Percentiles rank a stretch among this genome's conserved stretches.
Conservation (phyloP, 805 yeast species). For the Metschnikowia kunwiensis region DNA sequence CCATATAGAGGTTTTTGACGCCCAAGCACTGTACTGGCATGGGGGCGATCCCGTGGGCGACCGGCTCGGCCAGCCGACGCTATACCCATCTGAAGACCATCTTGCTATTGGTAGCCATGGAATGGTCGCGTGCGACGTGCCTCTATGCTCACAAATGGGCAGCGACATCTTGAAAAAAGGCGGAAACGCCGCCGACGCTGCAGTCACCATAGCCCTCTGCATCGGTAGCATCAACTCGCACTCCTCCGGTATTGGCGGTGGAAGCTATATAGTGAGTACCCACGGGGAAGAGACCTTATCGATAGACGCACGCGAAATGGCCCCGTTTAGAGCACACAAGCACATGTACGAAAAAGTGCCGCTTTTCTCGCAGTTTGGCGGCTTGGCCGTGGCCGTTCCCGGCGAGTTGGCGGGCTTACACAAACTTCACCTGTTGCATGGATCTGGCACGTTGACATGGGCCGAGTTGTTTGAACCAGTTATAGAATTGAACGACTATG, state of each 20-base stretch:
- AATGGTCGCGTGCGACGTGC: slow-evolving; percentile 68
- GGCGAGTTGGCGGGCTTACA: slow-evolving; percentile 89
- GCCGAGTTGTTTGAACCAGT: slow-evolving; percentile 71
- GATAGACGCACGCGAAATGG: slow-evolving; percentile 86
- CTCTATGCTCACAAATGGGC: slow-evolving; percentile 62
- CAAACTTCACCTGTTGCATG: slow-evolving; percentile 54
- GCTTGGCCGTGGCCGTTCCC: slow-evolving; percentile 84
- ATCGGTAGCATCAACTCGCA: slow-evolving; percentile 80
- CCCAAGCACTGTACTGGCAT: not conserved
- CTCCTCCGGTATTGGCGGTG: slow-evolving; percentile 92
- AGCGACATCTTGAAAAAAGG: slow-evolving; percentile 48
- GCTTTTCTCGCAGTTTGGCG: slow-evolving; percentile 64
- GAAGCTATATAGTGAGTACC: slow-evolving; percentile 60
- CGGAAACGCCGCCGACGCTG: slow-evolving; percentile 93
- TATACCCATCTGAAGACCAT: slow-evolving; percentile 40
- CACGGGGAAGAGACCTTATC: slow-evolving; percentile 45
- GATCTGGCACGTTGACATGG: slow-evolving; percentile 75
- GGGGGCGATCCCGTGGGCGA: slow-evolving; percentile 19
- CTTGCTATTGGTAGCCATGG: slow-evolving; percentile 45
- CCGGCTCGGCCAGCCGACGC: slow-evolving; percentile 34
- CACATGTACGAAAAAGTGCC: slow-evolving; percentile 60
- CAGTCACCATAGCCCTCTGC: slow-evolving; percentile 84
- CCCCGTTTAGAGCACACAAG: slow-evolving; percentile 61
- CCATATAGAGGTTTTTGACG: slow-evolving; percentile 1
- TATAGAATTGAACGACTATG: slow-evolving; percentile 56